Evolutionary conservation across 768 basidiomycete species (phyloP).

Genomic region (Suillus ampliporus): DNA sequence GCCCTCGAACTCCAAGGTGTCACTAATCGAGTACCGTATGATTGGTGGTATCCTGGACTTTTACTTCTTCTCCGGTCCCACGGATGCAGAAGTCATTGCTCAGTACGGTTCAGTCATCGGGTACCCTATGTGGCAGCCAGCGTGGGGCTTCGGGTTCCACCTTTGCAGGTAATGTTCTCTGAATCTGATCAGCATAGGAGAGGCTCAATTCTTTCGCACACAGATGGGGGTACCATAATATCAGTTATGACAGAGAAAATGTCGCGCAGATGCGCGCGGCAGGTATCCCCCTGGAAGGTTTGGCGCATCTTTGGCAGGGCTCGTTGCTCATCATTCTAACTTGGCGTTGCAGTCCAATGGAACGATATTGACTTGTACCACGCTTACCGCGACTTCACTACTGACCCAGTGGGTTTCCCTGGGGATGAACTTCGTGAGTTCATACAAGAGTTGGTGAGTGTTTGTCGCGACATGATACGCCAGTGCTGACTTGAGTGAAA

Average conservation of each 20-base stretch:
- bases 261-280: slow-evolving; percentile 67
- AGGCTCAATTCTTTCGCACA: neutral
- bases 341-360: slow-evolving; percentile 62
- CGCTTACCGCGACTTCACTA: slow-evolving; percentile 70
- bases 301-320: slow-evolving; percentile 7
- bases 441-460: slow-evolving; percentile 60
- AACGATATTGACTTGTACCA: slow-evolving; percentile 80
- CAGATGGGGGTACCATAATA: slow-evolving; percentile 55
- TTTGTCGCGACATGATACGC: neutral
- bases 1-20: slow-evolving; percentile 57
- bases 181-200: slow-evolving; percentile 8
- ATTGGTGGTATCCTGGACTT: slow-evolving; percentile 80
- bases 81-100: slow-evolving; percentile 60
- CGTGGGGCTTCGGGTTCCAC: slow-evolving; percentile 83
- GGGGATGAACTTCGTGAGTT: slow-evolving; percentile 56
- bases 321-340: slow-evolving; percentile 6
- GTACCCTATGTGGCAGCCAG: slow-evolving; percentile 71
- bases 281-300: slow-evolving; percentile 79
- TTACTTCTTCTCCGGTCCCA: slow-evolving; percentile 72
- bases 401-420: slow-evolving; percentile 69
- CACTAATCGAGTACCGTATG: slow-evolving; percentile 73
- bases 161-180: slow-evolving; percentile 55
- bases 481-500: slow-evolving; percentile 17
- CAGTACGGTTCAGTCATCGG: slow-evolving; percentile 76
- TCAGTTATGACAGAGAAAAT: slow-evolving; percentile 61